These are phyloP conservation scores for Mucuna pruriens DNA, from an alignment of 306 rosid genomes.

Conservation along the genomic window DNA sequence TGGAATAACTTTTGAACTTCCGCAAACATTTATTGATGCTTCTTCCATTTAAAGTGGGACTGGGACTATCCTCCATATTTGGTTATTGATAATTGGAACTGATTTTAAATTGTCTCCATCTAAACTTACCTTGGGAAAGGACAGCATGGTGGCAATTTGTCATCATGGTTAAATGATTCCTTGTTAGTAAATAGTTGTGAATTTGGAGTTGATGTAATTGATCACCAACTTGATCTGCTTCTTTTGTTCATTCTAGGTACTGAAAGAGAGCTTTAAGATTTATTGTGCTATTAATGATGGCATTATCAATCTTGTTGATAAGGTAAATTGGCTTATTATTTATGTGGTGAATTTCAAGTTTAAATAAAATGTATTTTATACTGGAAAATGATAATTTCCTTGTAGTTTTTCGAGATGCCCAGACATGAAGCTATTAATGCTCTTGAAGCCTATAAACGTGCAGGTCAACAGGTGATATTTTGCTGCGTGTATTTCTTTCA, in stretches of 20 bases:
- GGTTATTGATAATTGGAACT: slow-evolving; percentile 3
- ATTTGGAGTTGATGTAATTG: slow-evolving; percentile 15
- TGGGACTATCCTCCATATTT: slow-evolving; percentile 16
- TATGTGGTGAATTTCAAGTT: background rate
- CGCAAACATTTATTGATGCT: background rate
- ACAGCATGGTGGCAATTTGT: slow-evolving; percentile 1
- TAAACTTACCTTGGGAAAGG: background rate
- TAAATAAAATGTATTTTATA: slow-evolving; percentile 4
- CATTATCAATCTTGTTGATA: slow-evolving; percentile 96
- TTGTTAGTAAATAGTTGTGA: slow-evolving; percentile 24
- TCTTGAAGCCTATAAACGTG: slow-evolving; percentile 92
- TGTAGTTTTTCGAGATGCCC: slow-evolving; percentile 99
- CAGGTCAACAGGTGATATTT: slow-evolving; percentile 89
- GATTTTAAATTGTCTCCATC: background rate
- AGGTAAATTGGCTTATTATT: slow-evolving; percentile 59
- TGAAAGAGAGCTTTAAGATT: slow-evolving; percentile 97
- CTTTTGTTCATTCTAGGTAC: slow-evolving; percentile 69
- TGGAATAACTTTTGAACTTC: background rate
- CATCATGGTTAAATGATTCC: background rate
- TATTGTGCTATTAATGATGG: slow-evolving; percentile 91
- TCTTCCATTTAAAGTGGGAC: slow-evolving; percentile 5
- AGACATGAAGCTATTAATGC: slow-evolving; percentile 93
- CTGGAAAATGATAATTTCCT: slow-evolving; percentile 29
- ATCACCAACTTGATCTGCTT: slow-evolving; percentile 28
- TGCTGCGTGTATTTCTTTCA: slow-evolving; percentile 2